Percentiles rank a stretch among this genome's conserved stretches.
These are phyloP conservation scores for Gnetum montanum DNA, from an alignment of 75 land plant species.

Conservation along the genomic window DNA sequence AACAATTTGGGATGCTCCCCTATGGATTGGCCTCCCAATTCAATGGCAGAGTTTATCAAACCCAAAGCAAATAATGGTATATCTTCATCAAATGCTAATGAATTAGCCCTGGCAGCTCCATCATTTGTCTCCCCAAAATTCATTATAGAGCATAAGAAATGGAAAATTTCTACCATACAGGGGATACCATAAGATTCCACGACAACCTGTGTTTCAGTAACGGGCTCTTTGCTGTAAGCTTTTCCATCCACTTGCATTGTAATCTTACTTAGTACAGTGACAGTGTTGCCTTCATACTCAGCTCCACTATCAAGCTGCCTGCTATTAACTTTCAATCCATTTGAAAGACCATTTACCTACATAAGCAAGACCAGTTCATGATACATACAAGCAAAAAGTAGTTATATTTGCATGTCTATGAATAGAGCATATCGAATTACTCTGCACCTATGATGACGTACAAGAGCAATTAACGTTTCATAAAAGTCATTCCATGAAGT, in stretches of 20 bases:
- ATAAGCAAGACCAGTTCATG: slow-evolving; percentile 5
- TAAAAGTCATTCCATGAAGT: background rate
- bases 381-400: no score
- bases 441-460: no score
- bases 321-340: slow-evolving; percentile 18
- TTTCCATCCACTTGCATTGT: slow-evolving; percentile 13
- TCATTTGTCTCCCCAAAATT: slow-evolving; percentile 61
- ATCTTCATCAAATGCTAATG: slow-evolving; percentile 84
- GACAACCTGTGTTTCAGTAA: slow-evolving; percentile 30
- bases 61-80: slow-evolving; percentile 88
- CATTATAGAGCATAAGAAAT: slow-evolving; percentile 80
- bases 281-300: slow-evolving; percentile 16
- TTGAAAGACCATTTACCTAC: slow-evolving; percentile 23
- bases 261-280: slow-evolving; percentile 10
- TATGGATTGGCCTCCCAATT: slow-evolving; percentile 76
- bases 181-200: slow-evolving; percentile 89
- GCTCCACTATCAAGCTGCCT: slow-evolving; percentile 45
- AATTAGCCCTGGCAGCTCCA: slow-evolving; percentile 43
- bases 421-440: background rate
- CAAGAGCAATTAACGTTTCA: no score
- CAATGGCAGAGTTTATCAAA: slow-evolving; percentile 90
- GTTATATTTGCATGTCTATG: no score
- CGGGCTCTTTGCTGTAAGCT: slow-evolving; percentile 16
- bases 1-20: slow-evolving; percentile 65
- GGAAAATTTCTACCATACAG: slow-evolving; percentile 93